These are phyloP conservation scores for Gymnopilus junonius DNA, from an alignment of 768 basidiomycete species.

Conservation along the genomic window DNA sequence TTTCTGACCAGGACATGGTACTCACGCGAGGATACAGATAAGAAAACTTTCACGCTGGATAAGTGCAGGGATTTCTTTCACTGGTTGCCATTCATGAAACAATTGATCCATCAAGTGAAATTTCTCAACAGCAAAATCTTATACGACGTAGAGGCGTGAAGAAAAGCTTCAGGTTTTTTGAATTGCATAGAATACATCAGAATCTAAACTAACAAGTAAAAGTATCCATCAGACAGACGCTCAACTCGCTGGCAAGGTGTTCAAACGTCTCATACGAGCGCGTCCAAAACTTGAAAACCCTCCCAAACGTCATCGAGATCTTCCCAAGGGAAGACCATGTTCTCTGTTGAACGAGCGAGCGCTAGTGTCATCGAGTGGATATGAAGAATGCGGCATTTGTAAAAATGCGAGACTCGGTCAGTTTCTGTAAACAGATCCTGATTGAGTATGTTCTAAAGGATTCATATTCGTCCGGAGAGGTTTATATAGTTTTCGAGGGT, in stretches of 20 bases:
- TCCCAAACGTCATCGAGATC: slow-evolving; percentile 73
- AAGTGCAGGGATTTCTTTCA: neutral
- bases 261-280: slow-evolving; percentile 30
- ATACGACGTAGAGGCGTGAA: no score
- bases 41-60: neutral
- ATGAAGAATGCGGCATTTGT: slow-evolving; percentile 75
- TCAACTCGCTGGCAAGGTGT: slow-evolving; percentile 54
- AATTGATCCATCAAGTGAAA: no score
- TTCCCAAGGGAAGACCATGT: slow-evolving; percentile 44
- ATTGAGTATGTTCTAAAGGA: slow-evolving; percentile 77
- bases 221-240: slow-evolving; percentile 67
- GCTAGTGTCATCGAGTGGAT: slow-evolving; percentile 72
- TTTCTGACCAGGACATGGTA: neutral
- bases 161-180: no score
- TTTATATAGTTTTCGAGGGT: slow-evolving; percentile 29
- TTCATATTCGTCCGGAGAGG: slow-evolving; percentile 12
- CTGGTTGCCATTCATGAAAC: neutral
- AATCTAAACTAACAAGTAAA: neutral
- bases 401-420: slow-evolving; percentile 83
- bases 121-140: no score
- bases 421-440: slow-evolving; percentile 85
- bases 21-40: neutral
- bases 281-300: slow-evolving; percentile 23
- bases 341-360: slow-evolving; percentile 72
- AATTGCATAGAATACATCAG: neutral